A percentile compares a stretch with the other conserved stretches of the same genome.
Conservation (phyloP, 768 basidiomycete species). For the Heimioporus sp. region DNA sequence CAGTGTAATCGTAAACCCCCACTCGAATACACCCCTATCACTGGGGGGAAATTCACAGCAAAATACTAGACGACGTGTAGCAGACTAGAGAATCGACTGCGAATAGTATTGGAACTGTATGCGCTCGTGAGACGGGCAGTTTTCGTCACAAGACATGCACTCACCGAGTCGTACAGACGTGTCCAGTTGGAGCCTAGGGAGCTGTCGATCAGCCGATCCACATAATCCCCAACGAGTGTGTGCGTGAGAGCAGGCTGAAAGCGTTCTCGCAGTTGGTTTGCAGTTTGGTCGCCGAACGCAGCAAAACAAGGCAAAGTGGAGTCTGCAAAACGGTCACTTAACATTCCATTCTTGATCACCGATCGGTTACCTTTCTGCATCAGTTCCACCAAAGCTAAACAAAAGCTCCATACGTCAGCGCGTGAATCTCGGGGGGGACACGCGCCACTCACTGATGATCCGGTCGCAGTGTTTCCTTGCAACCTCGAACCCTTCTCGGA, state of each 20-base stretch:
- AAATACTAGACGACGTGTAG: neutral
- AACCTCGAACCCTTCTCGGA: conserved; percentile 91
- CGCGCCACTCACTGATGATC: conserved; percentile 70
- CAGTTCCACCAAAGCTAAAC: conserved; percentile 80
- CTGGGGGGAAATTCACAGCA: neutral
- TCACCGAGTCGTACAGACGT: conserved; percentile 89
- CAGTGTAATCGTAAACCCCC: neutral
- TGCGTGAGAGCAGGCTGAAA: conserved; percentile 92
- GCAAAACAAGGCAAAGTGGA: conserved; percentile 90
- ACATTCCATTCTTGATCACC: neutral
- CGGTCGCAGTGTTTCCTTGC: conserved; percentile 95
- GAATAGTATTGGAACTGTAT: conserved; percentile 90
- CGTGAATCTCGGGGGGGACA: neutral
- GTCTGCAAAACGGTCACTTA: conserved; percentile 43
- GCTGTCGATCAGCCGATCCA: conserved; percentile 87
- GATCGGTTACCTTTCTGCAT: conserved; percentile 85
- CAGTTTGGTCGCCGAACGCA: conserved; percentile 88
- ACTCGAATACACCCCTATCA: conserved; percentile 1
- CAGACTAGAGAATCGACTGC: conserved; percentile 71
- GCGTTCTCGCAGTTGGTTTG: conserved; percentile 82
- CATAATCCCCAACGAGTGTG: conserved; percentile 76
- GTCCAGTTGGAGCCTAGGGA: conserved; percentile 95
- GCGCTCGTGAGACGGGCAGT: neutral
- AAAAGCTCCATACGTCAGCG: conserved; percentile 2
- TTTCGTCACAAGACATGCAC: conserved; percentile 21